Conservation (phyloP, 805 yeast genomes). For the Monosporozyma aerobia region DNA sequence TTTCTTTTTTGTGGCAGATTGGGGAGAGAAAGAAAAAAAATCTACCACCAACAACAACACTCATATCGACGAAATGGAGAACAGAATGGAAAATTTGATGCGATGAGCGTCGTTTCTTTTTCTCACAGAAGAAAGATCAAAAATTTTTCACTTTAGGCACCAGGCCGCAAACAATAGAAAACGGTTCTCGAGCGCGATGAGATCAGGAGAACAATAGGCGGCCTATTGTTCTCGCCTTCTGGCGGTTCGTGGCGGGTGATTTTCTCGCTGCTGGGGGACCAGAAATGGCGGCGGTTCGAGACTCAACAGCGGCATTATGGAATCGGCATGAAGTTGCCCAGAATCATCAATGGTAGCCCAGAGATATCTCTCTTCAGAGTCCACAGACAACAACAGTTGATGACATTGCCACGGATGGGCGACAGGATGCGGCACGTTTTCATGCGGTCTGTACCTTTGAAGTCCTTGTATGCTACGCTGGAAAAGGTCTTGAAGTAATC, state of each 20-base stretch:
- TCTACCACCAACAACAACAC: too few species aligned
- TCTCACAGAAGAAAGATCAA: background rate
- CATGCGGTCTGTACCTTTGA: conserved; percentile 82
- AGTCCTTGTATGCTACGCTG: conserved; percentile 83
- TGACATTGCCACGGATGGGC: conserved; percentile 37
- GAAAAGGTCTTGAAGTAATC: conserved; percentile 82
- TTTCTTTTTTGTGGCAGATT: background rate
- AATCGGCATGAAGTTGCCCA: conserved; percentile 87
- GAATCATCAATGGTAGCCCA: conserved; percentile 94
- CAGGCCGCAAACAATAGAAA: background rate
- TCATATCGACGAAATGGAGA: background rate
- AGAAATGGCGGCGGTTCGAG: background rate
- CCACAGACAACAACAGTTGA: conserved; percentile 81
- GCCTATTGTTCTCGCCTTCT: background rate
- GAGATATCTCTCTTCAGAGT: conserved; percentile 90
- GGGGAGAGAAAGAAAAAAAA: background rate
- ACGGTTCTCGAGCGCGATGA: background rate
- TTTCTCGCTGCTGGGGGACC: background rate
- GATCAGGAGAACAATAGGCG: background rate
- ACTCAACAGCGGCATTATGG: background rate
- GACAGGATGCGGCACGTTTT: conserved; percentile 73
- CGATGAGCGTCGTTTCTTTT: background rate
- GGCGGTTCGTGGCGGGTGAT: background rate
- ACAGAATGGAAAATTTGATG: background rate
- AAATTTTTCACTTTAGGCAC: background rate